A percentile compares a stretch with the other conserved stretches of the same genome.
Evolutionary conservation across 768 basidiomycete species (phyloP).

Genomic region (Suillus placidus): DNA sequence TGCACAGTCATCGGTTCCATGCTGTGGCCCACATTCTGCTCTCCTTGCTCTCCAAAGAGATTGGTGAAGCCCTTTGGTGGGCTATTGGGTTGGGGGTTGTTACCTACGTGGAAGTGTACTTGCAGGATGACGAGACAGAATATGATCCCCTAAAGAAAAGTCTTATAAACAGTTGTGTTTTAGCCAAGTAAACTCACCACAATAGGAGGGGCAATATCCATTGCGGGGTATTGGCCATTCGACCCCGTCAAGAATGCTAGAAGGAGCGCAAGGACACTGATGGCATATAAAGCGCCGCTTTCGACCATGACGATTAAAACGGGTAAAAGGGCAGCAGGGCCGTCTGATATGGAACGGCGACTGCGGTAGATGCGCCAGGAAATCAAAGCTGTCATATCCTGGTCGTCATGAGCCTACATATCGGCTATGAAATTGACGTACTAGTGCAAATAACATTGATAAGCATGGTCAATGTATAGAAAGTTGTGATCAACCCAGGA

Average conservation of each 20-base stretch:
- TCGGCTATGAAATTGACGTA: not conserved
- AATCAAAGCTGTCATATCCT: not conserved
- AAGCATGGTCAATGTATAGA: not conserved
- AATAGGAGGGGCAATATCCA: not conserved
- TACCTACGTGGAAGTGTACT: not conserved
- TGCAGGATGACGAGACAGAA: slow-evolving; percentile 4
- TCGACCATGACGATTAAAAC: not conserved
- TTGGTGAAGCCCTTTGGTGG: not conserved
- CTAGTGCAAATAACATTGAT: not conserved
- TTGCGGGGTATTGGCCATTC: not conserved
- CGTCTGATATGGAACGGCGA: not conserved
- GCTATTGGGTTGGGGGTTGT: not conserved
- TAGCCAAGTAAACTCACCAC: not conserved
- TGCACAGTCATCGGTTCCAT: not conserved
- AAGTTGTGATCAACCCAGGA: not conserved
- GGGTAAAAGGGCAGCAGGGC: not conserved
- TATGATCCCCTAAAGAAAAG: not conserved
- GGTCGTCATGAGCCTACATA: not conserved
- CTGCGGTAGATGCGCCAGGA: not conserved
- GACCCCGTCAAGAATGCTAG: not conserved
- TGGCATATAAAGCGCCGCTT: not conserved
- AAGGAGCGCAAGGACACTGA: slow-evolving; percentile 1
- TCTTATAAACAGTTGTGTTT: not conserved
- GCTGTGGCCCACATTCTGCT: not conserved
- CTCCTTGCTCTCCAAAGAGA: not conserved